Evolutionary conservation across 768 basidiomycete species (phyloP), one percentile per base, ranked within the genome.

Genomic region (Auricularia sp.): DNA sequence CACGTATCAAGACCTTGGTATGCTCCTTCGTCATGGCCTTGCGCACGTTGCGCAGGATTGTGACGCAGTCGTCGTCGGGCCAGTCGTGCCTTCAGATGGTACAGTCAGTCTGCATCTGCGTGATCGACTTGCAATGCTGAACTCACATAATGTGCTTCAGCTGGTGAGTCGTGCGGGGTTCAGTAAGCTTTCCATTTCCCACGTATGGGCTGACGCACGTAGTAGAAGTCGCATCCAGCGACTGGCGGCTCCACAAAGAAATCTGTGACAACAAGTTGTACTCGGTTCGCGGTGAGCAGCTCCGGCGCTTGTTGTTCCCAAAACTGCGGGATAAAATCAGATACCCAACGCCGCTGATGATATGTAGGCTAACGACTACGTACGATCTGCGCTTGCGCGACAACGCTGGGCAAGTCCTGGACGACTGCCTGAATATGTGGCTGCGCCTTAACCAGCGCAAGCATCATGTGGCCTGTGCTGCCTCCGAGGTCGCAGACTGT

Each of bases 181-280:
- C 2, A 29, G 29, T 29, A 3, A 54, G n/a, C 53, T 10, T 54
- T 18, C 10, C 18, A 18, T 18, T 11, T 1, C n/a, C n/a, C n/a
- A 6, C 12, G 18, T 36, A 29, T 18, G 3, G n/a, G 36, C 10
- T 44, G 10, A 72, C 76, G 68, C 67, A 80, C 79, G 68, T 77
- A 79, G 68, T 80, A 80, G 16, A 78, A 67, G 62, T 78, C 74
- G 61, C 76, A 78, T 3, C 70, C 74, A 6, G 67, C 59, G 3
- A 76, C 73, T 2, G 79, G 79, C 1, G 72, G 51, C 14, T 78
- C 76, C 4, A 62, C 68, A 35, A 80, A 72, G 66, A 81, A 80
- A 60, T 81, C 74, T 10, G 80, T 68, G 0, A 74, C 63, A 21
- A 72, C 70, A 65, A 81, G 79, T 36, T 76, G 67, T 29, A 80